These are phyloP conservation scores for Aotearoamyces nothofagi DNA, from an alignment of 2,329 filamentous ascomycete species.

Conservation along the genomic window DNA sequence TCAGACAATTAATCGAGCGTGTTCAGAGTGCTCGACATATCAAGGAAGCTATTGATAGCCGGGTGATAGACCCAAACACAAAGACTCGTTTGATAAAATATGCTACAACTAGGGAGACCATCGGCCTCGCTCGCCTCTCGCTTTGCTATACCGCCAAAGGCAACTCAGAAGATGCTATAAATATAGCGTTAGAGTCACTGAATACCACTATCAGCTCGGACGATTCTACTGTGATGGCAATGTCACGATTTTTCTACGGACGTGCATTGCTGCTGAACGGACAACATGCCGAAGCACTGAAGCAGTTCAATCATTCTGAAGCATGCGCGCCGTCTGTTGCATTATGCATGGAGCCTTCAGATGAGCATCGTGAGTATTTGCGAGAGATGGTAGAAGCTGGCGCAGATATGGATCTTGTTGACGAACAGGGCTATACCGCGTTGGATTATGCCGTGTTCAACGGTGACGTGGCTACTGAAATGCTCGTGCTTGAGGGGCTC, in stretches of 20 bases:
- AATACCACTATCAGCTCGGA: slow-evolving; percentile 6
- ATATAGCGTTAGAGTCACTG: slow-evolving; percentile 7
- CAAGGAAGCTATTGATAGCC: no score
- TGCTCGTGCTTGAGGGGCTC: slow-evolving; percentile 17
- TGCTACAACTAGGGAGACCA: slow-evolving; percentile 12
- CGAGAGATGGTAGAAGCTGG: slow-evolving; percentile 19
- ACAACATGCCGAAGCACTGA: slow-evolving; percentile 13
- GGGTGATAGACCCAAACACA: no score
- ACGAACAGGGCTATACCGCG: slow-evolving; percentile 22
- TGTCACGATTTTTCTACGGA: slow-evolving; percentile 20
- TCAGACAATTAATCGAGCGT: slow-evolving; percentile 15
- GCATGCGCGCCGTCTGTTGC: slow-evolving; percentile 21
- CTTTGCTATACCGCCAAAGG: slow-evolving; percentile 18
- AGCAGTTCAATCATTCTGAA: slow-evolving; percentile 16
- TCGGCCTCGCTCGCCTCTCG: slow-evolving; percentile 20
- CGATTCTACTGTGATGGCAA: slow-evolving; percentile 17
- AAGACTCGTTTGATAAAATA: no score
- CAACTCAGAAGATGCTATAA: slow-evolving; percentile 11
- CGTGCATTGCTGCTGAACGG: slow-evolving; percentile 15
- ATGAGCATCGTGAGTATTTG: slow-evolving; percentile 21
- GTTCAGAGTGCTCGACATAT: slow-evolving; percentile 9
- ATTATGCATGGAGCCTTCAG: slow-evolving; percentile 23
- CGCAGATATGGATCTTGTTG: slow-evolving; percentile 18
- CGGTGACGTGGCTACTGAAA: slow-evolving; percentile 13
- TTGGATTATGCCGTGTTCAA: slow-evolving; percentile 23